A percentile compares a stretch with the other conserved stretches of the same genome.
Conservation (phyloP, 208 protist genomes). For the Wallacemonas sp. region DNA sequence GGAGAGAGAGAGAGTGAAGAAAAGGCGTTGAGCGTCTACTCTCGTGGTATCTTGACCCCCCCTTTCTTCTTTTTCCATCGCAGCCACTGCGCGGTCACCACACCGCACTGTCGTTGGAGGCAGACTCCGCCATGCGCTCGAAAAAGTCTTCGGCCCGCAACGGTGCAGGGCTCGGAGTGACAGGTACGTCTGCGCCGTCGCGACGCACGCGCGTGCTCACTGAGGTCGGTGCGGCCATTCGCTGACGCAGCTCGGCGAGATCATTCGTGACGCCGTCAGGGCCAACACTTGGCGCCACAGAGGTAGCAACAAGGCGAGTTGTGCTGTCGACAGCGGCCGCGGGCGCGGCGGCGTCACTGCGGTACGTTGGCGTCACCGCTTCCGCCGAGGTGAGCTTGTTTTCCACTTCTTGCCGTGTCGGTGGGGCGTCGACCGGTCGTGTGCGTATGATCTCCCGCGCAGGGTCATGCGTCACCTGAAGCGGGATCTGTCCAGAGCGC, state of each 20-base stretch:
- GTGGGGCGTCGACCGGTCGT: slow-evolving; percentile 3
- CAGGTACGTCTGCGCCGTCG: background rate
- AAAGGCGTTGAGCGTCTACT: too few relatives aligned
- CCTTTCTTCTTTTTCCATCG: background rate
- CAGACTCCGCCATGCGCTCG: background rate
- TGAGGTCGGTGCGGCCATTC: background rate
- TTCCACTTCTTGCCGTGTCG: background rate
- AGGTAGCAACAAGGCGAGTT: too few relatives aligned
- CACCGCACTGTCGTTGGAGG: background rate
- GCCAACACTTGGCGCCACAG: too few relatives aligned
- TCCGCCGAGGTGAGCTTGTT: slow-evolving; percentile 19
- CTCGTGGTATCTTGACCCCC: too few relatives aligned
- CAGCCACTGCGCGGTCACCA: background rate
- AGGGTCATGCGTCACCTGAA: background rate
- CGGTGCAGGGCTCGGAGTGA: background rate
- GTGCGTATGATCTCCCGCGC: too few relatives aligned
- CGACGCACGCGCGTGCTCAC: background rate
- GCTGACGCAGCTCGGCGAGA: background rate
- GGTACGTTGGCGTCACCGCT: slow-evolving; percentile 20
- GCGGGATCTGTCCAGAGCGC: background rate
- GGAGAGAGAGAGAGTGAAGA: too few relatives aligned
- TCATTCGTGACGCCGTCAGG: background rate
- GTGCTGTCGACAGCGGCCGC: background rate
- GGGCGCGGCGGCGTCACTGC: slow-evolving; percentile 18
- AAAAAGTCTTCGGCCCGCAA: slow-evolving; percentile 2